Base-by-base conservation (phyloP, 441 rosid species). In the Hypseocharis bilobata region DNA sequence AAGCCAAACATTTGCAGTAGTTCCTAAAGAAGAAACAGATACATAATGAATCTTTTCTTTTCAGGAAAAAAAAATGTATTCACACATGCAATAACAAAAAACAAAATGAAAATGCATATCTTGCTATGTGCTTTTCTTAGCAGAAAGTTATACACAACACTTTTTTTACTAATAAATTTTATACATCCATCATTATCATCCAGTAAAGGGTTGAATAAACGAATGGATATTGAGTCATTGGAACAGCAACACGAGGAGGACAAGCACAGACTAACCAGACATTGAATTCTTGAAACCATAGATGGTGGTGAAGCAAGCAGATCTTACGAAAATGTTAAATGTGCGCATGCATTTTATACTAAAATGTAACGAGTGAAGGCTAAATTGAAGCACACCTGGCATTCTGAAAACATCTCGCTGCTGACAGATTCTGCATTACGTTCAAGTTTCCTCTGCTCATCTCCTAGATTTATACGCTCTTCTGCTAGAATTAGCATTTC, bases 1-100 rank as follows among this genome's bases (percentile, higher is more conserved):
- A 94, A 65, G 75, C 96, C 99, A 88, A 94, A 94, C 80, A 91
- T 89, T 82, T 94, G 96, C 78, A 94, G 83, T 73, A 91, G 86
- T 71, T 91, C 99, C 99, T 94, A 68, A 67, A 69, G 10, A 68
- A 64, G 68, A 51, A 52, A 54, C 11, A n/a, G n/a, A 36, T 36
- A 36, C 1, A 36, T 36, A 36, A 36, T 36, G 42, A 36, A 14
- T 36, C 42, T 36, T 36, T 10, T 38, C 2, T 25, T 55, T 14
- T 55, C 32, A 55, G 60, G 14, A 14, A 23, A 27, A 17, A 55
- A 26, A 55, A 47, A 13, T 26, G 13, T 55, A 14, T 55, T 14
- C 17, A 55, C 1, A 45, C 6, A 45, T 45, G 22, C 22, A 45
- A 42, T 0, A 6, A 1, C n/a, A 45, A n/a, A 45, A n/a, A 16